A percentile compares a stretch with the other conserved stretches of the same genome.
Evolutionary conservation across 163 green algal genomes (phyloP).

Genomic region (Smithsoniella earleae): DNA sequence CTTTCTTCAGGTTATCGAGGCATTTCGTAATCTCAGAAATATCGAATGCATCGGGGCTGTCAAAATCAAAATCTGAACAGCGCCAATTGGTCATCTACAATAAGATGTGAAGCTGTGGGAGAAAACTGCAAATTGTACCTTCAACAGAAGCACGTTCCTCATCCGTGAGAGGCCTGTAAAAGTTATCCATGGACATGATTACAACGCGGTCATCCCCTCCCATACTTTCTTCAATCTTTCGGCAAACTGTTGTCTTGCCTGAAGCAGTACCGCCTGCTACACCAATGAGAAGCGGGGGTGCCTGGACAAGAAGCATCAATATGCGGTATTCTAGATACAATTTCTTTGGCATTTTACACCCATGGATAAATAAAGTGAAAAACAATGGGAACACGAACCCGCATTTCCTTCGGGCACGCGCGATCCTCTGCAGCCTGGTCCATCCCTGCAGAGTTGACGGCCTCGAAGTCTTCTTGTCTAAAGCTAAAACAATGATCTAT

Average conservation of each 20-base stretch:
- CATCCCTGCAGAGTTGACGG: not conserved
- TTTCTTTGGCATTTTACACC: not conserved
- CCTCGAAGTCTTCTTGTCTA: conserved; percentile 23
- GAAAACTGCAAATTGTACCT: too few relatives aligned
- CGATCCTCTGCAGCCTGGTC: conserved; percentile 5
- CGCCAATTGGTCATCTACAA: too few relatives aligned
- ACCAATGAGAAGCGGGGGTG: not conserved
- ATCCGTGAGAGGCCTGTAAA: conserved; percentile 62
- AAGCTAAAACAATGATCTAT: conserved; percentile 9
- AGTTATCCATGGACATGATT: conserved; percentile 72
- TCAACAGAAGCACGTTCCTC: conserved; percentile 39
- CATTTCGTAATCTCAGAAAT: conserved; percentile 41
- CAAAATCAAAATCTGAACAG: conserved; percentile 73
- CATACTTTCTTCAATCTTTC: conserved; percentile 70
- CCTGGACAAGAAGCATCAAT: not conserved
- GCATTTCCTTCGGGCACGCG: conserved; percentile 15
- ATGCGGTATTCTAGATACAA: not conserved
- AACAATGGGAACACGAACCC: not conserved
- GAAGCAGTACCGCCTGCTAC: conserved; percentile 57
- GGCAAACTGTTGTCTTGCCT: conserved; percentile 77
- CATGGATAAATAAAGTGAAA: not conserved
- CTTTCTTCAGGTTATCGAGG: conserved; percentile 32
- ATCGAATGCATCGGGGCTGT: conserved; percentile 63
- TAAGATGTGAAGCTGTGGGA: too few relatives aligned
- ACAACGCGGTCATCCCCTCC: conserved; percentile 73